Evolutionary conservation across 1,284 basidiomycete species (phyloP), one percentile per base, ranked within the genome.

Genomic region (Dichomitus squalens): DNA sequence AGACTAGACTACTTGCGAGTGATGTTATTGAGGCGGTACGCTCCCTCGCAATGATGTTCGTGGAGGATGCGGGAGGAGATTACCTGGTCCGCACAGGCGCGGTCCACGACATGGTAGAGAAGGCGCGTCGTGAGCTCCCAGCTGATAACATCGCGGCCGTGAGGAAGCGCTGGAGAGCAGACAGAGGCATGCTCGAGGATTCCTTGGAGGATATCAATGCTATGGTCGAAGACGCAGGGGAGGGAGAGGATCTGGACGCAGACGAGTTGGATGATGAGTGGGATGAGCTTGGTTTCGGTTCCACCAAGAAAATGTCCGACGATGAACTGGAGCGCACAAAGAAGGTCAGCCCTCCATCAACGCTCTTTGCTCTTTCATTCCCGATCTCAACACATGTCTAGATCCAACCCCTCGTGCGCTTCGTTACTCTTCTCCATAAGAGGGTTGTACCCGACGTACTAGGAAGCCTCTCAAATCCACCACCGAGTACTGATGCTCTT

Each of bases 61-160:
- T 72, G 43, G 58, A 68, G 49, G 36, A 66, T 54, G 61, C 60
- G 39, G 67, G 51, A 41, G 63, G 59, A 40, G 80, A 82, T 23
- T 87, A 89, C 64, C 75, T 93, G 58, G 68, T 85, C 35, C 79
- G 78, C 59, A 86, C 85, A 0, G 90, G 81, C 20, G 71, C 81
- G 9, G 76, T 92, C 0, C 90, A 93, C 65, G 82, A 85, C 54
- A 72, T 85, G 34, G 82, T 92, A 58, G 78, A 84, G 31, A 76
- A 71, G 48, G 83, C 83, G 11, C 77, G 81, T 0, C 68, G 74
- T 16, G 79, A 79, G 8, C 68, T 90, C 39, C 85, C 88, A 5
- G 68, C 67, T 36, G 77, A 83, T 61, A 91, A 92, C 67, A 65
- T 77, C 18, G 71, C 77, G 7, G 87, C 90, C 12, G 86, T 91